Base-by-base conservation (phyloP, 75 land plant genomes). In the Picea glauca region DNA sequence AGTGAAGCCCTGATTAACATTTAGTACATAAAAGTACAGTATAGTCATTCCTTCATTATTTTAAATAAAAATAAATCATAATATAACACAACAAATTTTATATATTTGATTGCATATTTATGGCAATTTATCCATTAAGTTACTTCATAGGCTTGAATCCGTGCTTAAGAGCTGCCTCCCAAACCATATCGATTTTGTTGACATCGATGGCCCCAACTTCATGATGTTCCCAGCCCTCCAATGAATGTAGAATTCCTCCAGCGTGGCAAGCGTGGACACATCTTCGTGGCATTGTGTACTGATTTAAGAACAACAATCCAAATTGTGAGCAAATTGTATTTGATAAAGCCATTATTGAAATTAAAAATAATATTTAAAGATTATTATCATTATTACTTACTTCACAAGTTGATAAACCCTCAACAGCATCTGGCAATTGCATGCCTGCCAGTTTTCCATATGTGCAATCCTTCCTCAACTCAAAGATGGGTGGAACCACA, bases 391-490 rank as follows among this genome's bases (percentile, higher is more conserved):
- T 26, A 2, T 40, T 26, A 58, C 15, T 80, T 83, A 96, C 98
- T 92, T 96, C 99, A 76, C 99, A 96, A 17, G 75, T 74, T 20
- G 86, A 88, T 21, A 96, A 61, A 13, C 94, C 99, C 81, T 86
- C 65, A 15, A 88, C 94, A 60, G 84, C 96, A 1, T 86, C 78
- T 4, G 95, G 95, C 64, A 93, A 61, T 67, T 60, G 85, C 89
- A 93, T 91, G 79, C 94, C 93, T 0, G 90, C 95, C 43, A 91
- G 86, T 33, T 87, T 84, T n/a, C 93, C 93, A 76, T 93, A 93
- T 15, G 93, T 93, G 78, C 95, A 93, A 46, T 93, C 93, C 13
- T 81, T 75, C 57, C 94, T 76, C 74, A 84, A 84, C 12, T 72
- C 60, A 38, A 86, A 54, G 60, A 93, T 89, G 9, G 92, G 92